Evolutionary conservation across 192 early-diverging fungal species (phyloP), one percentile per base, ranked within the genome.

Genomic region (Spinellus fusiger): DNA sequence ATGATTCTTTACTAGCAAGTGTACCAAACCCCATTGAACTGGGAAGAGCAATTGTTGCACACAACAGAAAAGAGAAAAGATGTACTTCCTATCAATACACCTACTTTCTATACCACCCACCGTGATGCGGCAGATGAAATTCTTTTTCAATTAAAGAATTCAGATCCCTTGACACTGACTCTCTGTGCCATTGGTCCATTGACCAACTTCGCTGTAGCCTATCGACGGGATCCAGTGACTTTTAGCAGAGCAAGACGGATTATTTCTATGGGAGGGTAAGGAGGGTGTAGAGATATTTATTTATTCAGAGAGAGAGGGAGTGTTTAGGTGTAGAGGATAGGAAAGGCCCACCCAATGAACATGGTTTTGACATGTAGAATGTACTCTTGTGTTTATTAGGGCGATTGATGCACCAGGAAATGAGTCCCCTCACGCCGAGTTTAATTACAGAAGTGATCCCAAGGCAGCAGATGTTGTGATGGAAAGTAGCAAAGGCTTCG

Each of bases 401-500:
- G 58, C 58, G 4, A 44, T 60, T 9, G n/a, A 60, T 55, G 55
- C 33, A 12, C 34, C 52, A 26, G 57, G 53, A 51, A 81, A 81
- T 49, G 64, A 65, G 0, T 72, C 74, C 0, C 74, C 79, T 18
- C 56, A 59, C 4, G 76, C 71, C 4, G 79, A 81, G 56, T 81
- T 81, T 61, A 81, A 81, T 51, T 77, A 74, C 47, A 54, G 71
- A 9, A 71, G 74, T n/a, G 74, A 75, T 49, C 68, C 76, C 3
- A 52, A 74, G 48, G 69, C 76, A 0, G 79, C 77, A n/a, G 55
- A 76, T 38, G 40, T 53, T 13, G 59, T 81, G 0, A 9, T 76
- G 44, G 46, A 59, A 34, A 50, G 76, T 0, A 77, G 71, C 5
- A 35, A 61, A 26, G 59, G 68, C 25, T 61, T 56, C 29, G 59